Evolutionary conservation across 2,329 filamentous ascomycete genomes (phyloP), one percentile per base, ranked within the genome.

Genomic region (Domatiomyces globalis): DNA sequence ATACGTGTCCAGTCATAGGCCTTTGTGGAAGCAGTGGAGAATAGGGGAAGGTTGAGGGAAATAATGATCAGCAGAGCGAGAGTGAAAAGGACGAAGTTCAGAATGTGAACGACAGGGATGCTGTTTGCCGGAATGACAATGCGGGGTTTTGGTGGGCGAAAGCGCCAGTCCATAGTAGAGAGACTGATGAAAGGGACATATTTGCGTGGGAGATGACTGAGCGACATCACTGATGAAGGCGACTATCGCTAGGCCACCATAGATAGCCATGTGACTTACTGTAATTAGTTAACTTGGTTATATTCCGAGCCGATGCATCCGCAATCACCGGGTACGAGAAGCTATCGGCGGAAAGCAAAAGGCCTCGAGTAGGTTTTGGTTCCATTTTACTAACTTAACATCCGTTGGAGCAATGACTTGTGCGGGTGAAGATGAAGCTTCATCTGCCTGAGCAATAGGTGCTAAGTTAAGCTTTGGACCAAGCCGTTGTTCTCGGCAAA

Each of bases 1-100:
- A 75, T 61, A 52, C 63, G 66, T 20, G 62, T 66, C 72, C 72
- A 75, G 52, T 65, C 62, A 54, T 70, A 73, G 18, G 60, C 56
- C 49, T 65, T 7, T 39, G 33, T 15, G 2, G 33, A 15, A 15
- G 33, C 33, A 15, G 33, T 5, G 10, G 33, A 39, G 33, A 39
- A 39, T 17, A 22, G 51, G 53, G 20, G 55, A 10, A 39, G 43
- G 43, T 45, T 45, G 43, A 10, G n/a, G 19, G 18, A 27, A 17
- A 20, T 6, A n/a, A 20, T 20, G n/a, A 45, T 8, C 4, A 45
- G 19, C 8, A 45, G 25, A 5, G 43, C 25, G 2, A 20, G 19
- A 10, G 43, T 22, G 43, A 45, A 45, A 8, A 45, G 5, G 19
- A 19, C 25, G 10, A 27, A 17, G 19, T 20, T 45, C 10, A 45